Percentiles rank a stretch among this genome's conserved stretches.
These are phyloP conservation scores for Aspergillus fumigatus DNA, from an alignment of 2,329 filamentous ascomycete species.

Conservation along the genomic window DNA sequence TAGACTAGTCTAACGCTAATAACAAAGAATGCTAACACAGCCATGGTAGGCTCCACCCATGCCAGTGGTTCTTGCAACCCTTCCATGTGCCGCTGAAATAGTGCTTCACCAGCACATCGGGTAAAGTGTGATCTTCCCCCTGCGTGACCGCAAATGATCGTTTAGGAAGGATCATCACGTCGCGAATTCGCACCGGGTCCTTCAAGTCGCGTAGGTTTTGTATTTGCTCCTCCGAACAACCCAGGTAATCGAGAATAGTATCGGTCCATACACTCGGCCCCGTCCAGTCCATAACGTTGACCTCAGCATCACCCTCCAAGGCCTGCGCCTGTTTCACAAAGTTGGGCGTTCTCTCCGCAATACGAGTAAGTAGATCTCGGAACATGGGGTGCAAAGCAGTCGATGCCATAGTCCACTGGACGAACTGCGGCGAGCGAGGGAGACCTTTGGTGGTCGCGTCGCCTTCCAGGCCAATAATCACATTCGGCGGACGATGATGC, in stretches of 20 bases:
- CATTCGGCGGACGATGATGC: not conserved
- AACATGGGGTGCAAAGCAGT: constrained; percentile 1
- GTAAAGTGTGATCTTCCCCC: constrained; percentile 1
- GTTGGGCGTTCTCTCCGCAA: not conserved
- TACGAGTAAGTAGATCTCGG: not conserved
- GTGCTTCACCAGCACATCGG: constrained; percentile 4
- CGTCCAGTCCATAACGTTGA: constrained; percentile 4
- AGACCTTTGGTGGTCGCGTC: constrained; percentile 2
- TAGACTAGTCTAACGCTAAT: not conserved
- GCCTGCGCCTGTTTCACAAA: not conserved
- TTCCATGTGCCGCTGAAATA: constrained; percentile 6
- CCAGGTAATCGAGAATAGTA: constrained; percentile 1
- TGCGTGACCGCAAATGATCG: constrained; percentile 1
- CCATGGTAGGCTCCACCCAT: not conserved
- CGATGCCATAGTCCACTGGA: constrained; percentile 5
- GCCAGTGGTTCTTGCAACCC: not conserved
- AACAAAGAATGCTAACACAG: not conserved
- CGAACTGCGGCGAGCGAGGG: constrained; percentile 5
- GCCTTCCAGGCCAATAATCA: constrained; percentile 3
- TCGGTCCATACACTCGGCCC: constrained; percentile 5
- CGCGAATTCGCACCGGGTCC: not conserved
- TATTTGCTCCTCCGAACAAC: not conserved
- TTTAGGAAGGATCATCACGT: constrained; percentile 1
- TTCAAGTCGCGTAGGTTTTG: not conserved
- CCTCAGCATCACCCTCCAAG: not conserved